phyloP scores from a whole-genome alignment of 495 filamentous ascomycete species.

The Penicillium lividum region DNA sequence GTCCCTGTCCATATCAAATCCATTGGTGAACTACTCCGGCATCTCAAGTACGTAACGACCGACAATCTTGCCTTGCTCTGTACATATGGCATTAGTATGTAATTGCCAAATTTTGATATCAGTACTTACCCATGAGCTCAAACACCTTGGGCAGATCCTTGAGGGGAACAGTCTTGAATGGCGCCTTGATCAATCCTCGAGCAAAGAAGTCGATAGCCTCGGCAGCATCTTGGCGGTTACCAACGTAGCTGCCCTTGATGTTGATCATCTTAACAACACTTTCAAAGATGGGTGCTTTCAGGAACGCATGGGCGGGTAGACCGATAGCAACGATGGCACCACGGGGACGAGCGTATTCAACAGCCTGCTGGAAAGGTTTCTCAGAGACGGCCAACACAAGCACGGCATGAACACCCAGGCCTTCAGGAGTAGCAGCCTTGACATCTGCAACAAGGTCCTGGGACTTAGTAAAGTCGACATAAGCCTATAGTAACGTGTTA shows the following conservation, averaged over 20 bases:
- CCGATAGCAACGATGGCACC: slow-evolving; percentile 85
- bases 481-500: slow-evolving; percentile 35
- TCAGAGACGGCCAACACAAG: slow-evolving; percentile 81
- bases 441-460: slow-evolving; percentile 82
- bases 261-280: slow-evolving; percentile 85
- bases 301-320: slow-evolving; percentile 72
- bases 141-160: slow-evolving; percentile 76
- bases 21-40: slow-evolving; percentile 41
- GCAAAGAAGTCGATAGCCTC: slow-evolving; percentile 89
- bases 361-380: slow-evolving; percentile 92
- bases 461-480: slow-evolving; percentile 74
- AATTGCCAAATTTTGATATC: background rate
- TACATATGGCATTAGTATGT: slow-evolving; percentile 7
- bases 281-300: slow-evolving; percentile 82
- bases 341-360: slow-evolving; percentile 77
- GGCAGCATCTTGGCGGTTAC: slow-evolving; percentile 78
- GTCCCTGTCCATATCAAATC: background rate
- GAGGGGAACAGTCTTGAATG: slow-evolving; percentile 80
- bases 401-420: slow-evolving; percentile 84
- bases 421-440: slow-evolving; percentile 71
- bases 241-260: slow-evolving; percentile 93
- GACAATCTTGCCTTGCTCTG: slow-evolving; percentile 72
- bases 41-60: slow-evolving; percentile 86
- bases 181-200: slow-evolving; percentile 79
- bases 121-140: slow-evolving; percentile 59